Conservation (phyloP, 2,329 filamentous ascomycete genomes). For the Didymosphaeria variabile region DNA sequence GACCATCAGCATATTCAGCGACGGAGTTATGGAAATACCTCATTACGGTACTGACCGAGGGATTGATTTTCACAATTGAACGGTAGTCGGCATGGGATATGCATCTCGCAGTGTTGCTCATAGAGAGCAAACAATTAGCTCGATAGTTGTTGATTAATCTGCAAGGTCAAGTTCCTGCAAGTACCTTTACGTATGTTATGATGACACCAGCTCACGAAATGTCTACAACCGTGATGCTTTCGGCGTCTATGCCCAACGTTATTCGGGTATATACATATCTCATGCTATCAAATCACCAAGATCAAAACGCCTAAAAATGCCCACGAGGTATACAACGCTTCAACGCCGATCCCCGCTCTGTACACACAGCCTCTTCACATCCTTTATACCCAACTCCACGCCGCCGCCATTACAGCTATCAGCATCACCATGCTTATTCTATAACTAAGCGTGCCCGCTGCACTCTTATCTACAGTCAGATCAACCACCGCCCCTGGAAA, state of each 20-base stretch:
- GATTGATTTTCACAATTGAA: background rate
- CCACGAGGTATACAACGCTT: background rate
- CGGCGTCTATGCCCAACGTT: constrained; percentile 9
- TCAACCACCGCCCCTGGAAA: constrained; percentile 53
- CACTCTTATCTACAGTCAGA: constrained; percentile 38
- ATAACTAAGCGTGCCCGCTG: constrained; percentile 15
- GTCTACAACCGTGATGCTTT: background rate
- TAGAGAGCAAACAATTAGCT: no score
- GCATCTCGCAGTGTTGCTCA: no score
- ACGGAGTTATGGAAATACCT: constrained; percentile 31
- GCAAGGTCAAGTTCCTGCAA: no score
- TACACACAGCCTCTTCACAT: constrained; percentile 2
- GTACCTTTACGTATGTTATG: no score
- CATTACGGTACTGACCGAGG: background rate
- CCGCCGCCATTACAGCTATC: constrained; percentile 18
- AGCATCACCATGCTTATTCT: constrained; percentile 16
- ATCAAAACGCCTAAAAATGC: constrained; percentile 23
- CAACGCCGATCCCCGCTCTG: background rate
- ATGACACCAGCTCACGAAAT: no score
- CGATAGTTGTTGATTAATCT: background rate
- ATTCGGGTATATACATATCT: constrained; percentile 20
- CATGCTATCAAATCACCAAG: background rate
- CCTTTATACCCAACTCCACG: constrained; percentile 18
- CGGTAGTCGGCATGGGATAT: background rate
- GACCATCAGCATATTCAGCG: constrained; percentile 33